These are phyloP conservation scores for Fusarium nanum DNA, from an alignment of 2,329 filamentous ascomycete genomes.

Conservation along the genomic window DNA sequence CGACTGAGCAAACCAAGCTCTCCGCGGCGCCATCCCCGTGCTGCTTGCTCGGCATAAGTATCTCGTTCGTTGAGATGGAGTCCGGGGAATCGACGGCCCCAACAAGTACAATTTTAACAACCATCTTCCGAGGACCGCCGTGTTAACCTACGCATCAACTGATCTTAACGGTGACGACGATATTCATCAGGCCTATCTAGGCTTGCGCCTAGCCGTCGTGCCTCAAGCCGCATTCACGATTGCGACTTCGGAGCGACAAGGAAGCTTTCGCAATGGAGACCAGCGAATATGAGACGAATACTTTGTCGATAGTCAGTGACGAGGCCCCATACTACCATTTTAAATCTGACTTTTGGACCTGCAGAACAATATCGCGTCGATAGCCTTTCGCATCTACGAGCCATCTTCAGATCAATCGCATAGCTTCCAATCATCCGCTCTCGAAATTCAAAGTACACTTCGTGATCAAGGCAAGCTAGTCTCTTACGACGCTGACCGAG, in stretches of 20 bases:
- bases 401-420: slow-evolving; percentile 57
- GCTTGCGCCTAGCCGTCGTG: slow-evolving; percentile 37
- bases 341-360: slow-evolving; percentile 32
- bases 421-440: slow-evolving; percentile 58
- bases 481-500: slow-evolving; percentile 62
- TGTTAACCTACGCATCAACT: slow-evolving; percentile 24
- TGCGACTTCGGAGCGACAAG: slow-evolving; percentile 46
- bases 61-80: slow-evolving; percentile 56
- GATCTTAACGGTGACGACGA: slow-evolving; percentile 6
- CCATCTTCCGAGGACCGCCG: slow-evolving; percentile 30
- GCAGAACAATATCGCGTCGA: slow-evolving; percentile 67
- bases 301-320: slow-evolving; percentile 63
- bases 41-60: slow-evolving; percentile 38
- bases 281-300: slow-evolving; percentile 72
- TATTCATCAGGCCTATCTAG: slow-evolving; percentile 24
- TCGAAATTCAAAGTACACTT: slow-evolving; percentile 64
- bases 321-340: neutral
- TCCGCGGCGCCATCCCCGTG: slow-evolving; percentile 40
- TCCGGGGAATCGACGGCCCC: slow-evolving; percentile 44
- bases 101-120: slow-evolving; percentile 37
- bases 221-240: slow-evolving; percentile 44
- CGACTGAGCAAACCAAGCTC: slow-evolving; percentile 24
- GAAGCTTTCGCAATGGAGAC: slow-evolving; percentile 68
- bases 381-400: slow-evolving; percentile 68
- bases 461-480: slow-evolving; percentile 66